phyloP scores from a whole-genome alignment of 768 basidiomycete species.

The Hortiboletus flavorubellus region DNA sequence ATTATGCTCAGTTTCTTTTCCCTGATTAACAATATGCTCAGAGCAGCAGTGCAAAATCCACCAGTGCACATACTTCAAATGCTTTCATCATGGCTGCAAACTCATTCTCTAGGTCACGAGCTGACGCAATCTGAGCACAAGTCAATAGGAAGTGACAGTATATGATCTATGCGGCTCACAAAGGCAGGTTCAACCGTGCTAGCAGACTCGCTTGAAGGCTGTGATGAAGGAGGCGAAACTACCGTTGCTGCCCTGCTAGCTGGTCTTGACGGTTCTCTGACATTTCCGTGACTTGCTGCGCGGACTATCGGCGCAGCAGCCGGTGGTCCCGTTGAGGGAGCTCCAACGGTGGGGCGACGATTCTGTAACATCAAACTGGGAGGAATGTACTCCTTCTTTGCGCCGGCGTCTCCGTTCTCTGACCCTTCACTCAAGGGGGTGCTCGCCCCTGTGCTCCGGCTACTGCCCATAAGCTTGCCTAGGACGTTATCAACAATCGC shows the following conservation, averaged over 20 bases:
- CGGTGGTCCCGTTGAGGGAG: slow-evolving; percentile 18
- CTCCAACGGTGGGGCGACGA: slow-evolving; percentile 46
- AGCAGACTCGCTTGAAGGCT: slow-evolving; percentile 38
- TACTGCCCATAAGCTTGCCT: slow-evolving; percentile 51
- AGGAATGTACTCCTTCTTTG: slow-evolving; percentile 63
- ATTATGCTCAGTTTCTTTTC: slow-evolving; percentile 97
- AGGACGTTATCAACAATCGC: slow-evolving; percentile 81
- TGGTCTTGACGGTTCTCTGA: slow-evolving; percentile 51
- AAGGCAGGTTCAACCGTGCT: slow-evolving; percentile 62
- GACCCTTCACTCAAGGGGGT: slow-evolving; percentile 55
- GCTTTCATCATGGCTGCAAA: slow-evolving; percentile 73
- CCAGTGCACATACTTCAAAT: slow-evolving; percentile 62
- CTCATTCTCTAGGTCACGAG: slow-evolving; percentile 80
- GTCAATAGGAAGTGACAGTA: not conserved
- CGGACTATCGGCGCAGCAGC: slow-evolving; percentile 37
- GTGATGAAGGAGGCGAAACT: slow-evolving; percentile 41
- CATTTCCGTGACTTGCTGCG: slow-evolving; percentile 46
- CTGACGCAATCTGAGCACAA: slow-evolving; percentile 68
- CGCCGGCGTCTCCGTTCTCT: slow-evolving; percentile 42
- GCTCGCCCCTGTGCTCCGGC: slow-evolving; percentile 39
- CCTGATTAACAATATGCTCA: slow-evolving; percentile 42
- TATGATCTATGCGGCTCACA: slow-evolving; percentile 41
- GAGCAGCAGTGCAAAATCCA: not conserved
- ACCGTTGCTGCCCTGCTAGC: slow-evolving; percentile 55
- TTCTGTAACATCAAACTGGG: slow-evolving; percentile 63